Percentiles rank a stretch among this genome's conserved stretches.
Evolutionary conservation across 306 rosid species (phyloP).

Genomic region (Begonia peltatifolia): DNA sequence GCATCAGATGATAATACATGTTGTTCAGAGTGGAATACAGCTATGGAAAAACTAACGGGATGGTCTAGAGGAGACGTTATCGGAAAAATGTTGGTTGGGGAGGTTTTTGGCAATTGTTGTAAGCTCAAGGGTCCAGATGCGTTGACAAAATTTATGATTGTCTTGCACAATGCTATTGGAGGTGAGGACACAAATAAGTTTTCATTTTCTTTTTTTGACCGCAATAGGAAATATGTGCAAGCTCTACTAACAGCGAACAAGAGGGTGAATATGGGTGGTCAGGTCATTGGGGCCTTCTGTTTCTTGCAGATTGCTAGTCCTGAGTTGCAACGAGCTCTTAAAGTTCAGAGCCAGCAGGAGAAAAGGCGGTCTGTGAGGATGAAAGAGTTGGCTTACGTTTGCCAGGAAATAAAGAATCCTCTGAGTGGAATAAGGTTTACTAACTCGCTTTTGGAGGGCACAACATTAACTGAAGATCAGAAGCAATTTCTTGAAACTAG

Average conservation of each 20-base stretch:
- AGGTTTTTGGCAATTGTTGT: constrained; percentile 85
- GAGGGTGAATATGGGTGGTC: constrained; percentile 70
- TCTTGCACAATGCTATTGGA: constrained; percentile 81
- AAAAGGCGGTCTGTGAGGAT: constrained; percentile 50
- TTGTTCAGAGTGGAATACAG: constrained; percentile 97
- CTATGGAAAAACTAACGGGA: constrained; percentile 94
- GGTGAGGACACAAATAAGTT: constrained; percentile 72
- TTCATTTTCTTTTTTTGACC: constrained; percentile 64
- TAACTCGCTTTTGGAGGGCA: constrained; percentile 83
- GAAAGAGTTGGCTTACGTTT: constrained; percentile 87
- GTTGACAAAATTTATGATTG: constrained; percentile 88
- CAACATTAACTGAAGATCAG: constrained; percentile 77
- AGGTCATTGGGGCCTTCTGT: constrained; percentile 88
- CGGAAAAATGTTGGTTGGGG: constrained; percentile 92
- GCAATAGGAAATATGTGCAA: constrained; percentile 60
- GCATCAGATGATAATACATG: constrained; percentile 91
- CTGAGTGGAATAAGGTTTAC: constrained; percentile 85
- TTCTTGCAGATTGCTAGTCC: constrained; percentile 82
- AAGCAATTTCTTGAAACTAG: constrained; percentile 89
- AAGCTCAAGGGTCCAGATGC: constrained; percentile 81
- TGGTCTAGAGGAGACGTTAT: constrained; percentile 63
- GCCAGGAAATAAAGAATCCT: constrained; percentile 91
- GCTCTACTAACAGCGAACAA: constrained; percentile 86
- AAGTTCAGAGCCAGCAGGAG: constrained; percentile 76
- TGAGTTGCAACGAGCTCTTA: constrained; percentile 75